Percentiles rank a stretch among this genome's conserved stretches.
Conservation (phyloP, 2,329 filamentous ascomycete genomes). For the Talaromyces sp. region DNA sequence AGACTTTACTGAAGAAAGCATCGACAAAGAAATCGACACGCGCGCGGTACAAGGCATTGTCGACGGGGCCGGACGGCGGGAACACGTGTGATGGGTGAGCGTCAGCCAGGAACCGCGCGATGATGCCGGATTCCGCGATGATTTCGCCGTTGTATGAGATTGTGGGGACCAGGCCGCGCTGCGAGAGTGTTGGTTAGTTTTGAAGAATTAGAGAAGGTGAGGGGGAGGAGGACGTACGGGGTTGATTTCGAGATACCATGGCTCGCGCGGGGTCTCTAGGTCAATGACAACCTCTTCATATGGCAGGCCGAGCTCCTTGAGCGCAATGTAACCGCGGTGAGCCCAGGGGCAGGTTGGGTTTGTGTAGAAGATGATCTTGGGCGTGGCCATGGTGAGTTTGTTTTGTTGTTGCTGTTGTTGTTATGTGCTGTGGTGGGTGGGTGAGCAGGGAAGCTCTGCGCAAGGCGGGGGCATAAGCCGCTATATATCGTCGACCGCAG, state of each 20-base stretch:
- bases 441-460: neutral
- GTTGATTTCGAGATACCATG: constrained; percentile 72
- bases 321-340: constrained; percentile 68
- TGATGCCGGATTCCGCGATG: constrained; percentile 67
- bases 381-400: constrained; percentile 23
- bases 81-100: constrained; percentile 63
- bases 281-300: constrained; percentile 72
- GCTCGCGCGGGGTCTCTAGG: constrained; percentile 60
- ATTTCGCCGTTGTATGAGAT: constrained; percentile 65
- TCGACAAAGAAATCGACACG: constrained; percentile 68
- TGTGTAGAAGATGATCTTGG: constrained; percentile 64
- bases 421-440: neutral
- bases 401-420: neutral
- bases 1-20: constrained; percentile 60
- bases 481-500: neutral
- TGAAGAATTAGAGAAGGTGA: too few species aligned
- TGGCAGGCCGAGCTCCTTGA: constrained; percentile 60
- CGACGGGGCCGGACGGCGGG: constrained; percentile 48
- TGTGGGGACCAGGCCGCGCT: constrained; percentile 68
- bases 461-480: neutral
- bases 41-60: constrained; percentile 58
- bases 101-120: constrained; percentile 68
- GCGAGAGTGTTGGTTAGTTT: neutral
- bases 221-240: constrained; percentile 40
- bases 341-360: constrained; percentile 67